Evolutionary conservation across 371 early-diverging fungal species (phyloP).

Genomic region (Mortierella sp.): DNA sequence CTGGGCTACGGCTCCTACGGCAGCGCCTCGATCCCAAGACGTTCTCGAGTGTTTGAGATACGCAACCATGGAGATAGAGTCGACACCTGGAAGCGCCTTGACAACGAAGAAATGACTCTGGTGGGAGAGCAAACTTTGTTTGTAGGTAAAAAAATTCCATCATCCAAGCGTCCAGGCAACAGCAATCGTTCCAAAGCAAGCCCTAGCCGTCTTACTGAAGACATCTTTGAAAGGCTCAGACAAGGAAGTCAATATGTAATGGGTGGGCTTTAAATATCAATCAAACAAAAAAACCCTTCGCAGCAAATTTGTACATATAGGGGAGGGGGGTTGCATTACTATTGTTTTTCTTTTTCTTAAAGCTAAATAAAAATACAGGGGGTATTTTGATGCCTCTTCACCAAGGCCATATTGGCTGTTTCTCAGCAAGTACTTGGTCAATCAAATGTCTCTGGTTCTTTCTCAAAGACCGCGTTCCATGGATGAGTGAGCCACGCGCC

Average conservation of each 20-base stretch:
- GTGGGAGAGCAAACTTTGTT: constrained; percentile 63
- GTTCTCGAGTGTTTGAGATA: constrained; percentile 63
- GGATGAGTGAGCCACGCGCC: constrained; percentile 12
- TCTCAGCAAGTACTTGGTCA: constrained; percentile 39
- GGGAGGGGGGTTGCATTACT: background rate
- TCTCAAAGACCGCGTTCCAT: constrained; percentile 32
- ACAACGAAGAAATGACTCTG: constrained; percentile 58
- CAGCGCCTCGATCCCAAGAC: constrained; percentile 59
- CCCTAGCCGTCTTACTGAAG: constrained; percentile 6
- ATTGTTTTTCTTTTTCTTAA: constrained; percentile 1
- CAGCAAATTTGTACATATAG: background rate
- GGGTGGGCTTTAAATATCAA: too few species aligned
- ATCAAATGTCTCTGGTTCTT: constrained; percentile 48
- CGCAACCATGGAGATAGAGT: constrained; percentile 56
- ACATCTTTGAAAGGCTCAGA: constrained; percentile 20
- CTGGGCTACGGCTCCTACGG: constrained; percentile 67
- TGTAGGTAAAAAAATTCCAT: constrained; percentile 27
- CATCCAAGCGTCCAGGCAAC: background rate
- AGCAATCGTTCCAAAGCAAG: background rate
- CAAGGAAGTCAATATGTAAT: constrained; percentile 13
- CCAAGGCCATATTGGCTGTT: constrained; percentile 12
- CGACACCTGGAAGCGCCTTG: constrained; percentile 65
- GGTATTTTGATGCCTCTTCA: background rate
- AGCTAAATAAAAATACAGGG: background rate
- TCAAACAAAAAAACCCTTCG: background rate